phyloP scores from a whole-genome alignment of 2,329 filamentous ascomycete species.

The Trichoderma sp. region DNA sequence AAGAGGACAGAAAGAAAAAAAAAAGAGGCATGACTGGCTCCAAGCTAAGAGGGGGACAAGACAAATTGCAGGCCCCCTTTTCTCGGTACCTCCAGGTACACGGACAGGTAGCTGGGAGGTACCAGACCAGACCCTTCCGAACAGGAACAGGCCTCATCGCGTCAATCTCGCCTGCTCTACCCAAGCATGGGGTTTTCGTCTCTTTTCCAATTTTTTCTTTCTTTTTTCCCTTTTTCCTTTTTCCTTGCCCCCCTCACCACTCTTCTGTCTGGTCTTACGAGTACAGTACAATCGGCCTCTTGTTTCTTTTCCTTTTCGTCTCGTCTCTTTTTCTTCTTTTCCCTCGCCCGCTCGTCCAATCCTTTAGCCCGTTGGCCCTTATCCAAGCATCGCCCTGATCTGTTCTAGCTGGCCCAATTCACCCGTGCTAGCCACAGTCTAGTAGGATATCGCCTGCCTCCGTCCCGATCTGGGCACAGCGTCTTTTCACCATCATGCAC shows the following conservation, averaged over 20 bases:
- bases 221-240: not conserved
- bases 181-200: not conserved
- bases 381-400: not conserved
- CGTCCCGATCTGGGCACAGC: constrained; percentile 1
- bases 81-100: constrained; percentile 4
- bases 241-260: not conserved
- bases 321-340: not conserved
- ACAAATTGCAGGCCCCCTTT: constrained; percentile 16
- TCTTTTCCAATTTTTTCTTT: not conserved
- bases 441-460: not conserved
- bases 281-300: not conserved
- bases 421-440: not conserved
- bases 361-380: constrained; percentile 6
- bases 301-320: not conserved
- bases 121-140: not conserved
- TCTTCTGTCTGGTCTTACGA: not conserved
- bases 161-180: constrained; percentile 12
- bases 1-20: not conserved
- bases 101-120: not conserved
- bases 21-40: not conserved
- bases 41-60: not conserved
- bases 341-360: constrained; percentile 5
- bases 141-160: constrained; percentile 1
- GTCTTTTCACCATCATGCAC: constrained; percentile 10
- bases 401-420: not conserved